phyloP scores from a whole-genome alignment of 2,329 filamentous ascomycete species.

The Truncatella angustata region DNA sequence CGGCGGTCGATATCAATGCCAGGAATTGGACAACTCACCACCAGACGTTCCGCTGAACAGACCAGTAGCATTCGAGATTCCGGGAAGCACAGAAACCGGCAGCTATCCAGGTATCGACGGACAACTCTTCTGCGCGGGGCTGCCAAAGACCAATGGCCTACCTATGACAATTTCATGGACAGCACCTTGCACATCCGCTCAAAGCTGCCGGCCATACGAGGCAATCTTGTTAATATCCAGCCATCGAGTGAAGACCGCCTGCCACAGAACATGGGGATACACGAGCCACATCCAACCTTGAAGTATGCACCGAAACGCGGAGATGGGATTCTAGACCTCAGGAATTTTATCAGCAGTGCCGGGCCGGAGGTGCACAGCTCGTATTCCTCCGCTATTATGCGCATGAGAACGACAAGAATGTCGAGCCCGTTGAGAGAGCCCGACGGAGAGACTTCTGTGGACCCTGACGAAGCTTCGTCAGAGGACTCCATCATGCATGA shows the following conservation, averaged over 20 bases:
- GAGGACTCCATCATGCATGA: not conserved
- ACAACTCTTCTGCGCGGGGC: slow-evolving; percentile 4
- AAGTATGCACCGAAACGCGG: not conserved
- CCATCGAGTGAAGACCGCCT: too few species aligned
- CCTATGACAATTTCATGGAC: slow-evolving; percentile 24
- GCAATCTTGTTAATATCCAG: not conserved
- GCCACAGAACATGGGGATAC: not conserved
- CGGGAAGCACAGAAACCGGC: not conserved
- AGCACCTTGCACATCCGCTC: not conserved
- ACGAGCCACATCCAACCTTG: not conserved
- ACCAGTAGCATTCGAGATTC: slow-evolving; percentile 8
- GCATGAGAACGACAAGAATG: not conserved
- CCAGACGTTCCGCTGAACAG: not conserved
- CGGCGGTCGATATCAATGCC: slow-evolving; percentile 17
- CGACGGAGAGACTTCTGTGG: not conserved
- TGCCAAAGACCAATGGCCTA: slow-evolving; percentile 27
- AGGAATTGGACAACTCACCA: slow-evolving; percentile 16
- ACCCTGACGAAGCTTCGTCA: not conserved
- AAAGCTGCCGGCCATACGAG: slow-evolving; percentile 2
- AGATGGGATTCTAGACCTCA: slow-evolving; percentile 8
- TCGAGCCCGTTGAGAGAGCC: not conserved
- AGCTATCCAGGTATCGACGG: not conserved
- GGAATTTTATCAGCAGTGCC: not conserved
- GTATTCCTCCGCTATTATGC: not conserved
- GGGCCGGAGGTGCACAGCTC: not conserved